A percentile compares a stretch with the other conserved stretches of the same genome.
Conservation (phyloP, 345 rosid genomes). For the Combretum micranthum region DNA sequence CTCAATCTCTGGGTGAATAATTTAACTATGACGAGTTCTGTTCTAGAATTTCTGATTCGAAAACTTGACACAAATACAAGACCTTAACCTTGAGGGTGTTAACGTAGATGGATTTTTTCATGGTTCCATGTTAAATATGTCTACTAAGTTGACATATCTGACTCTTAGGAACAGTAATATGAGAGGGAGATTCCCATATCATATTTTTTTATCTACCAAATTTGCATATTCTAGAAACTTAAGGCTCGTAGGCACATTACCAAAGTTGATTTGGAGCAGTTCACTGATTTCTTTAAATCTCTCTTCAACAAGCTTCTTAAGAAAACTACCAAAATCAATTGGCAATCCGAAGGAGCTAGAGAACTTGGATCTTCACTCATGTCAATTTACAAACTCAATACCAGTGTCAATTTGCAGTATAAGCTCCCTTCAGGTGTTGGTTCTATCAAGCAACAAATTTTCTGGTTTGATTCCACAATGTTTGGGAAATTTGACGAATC, state of each 20-base stretch:
- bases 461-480: neutral
- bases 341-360: neutral
- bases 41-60: neutral
- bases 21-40: no score
- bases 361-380: neutral
- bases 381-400: neutral
- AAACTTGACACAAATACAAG: constrained; percentile 9
- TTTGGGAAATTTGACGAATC: constrained; percentile 1
- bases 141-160: constrained; percentile 8
- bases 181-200: constrained; percentile 9
- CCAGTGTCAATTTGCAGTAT: constrained; percentile 1
- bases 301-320: neutral
- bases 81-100: neutral
- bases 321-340: neutral
- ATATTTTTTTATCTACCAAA: constrained; percentile 6
- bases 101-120: neutral
- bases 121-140: constrained; percentile 7
- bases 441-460: neutral
- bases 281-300: constrained; percentile 1
- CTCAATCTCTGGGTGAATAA: no score
- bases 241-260: constrained; percentile 3
- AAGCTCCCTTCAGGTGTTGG: neutral
- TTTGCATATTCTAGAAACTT: neutral
- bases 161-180: neutral
- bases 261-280: constrained; percentile 6